phyloP scores from a whole-genome alignment of 1,139 yeast species.

The Zygoascus meyerae region DNA sequence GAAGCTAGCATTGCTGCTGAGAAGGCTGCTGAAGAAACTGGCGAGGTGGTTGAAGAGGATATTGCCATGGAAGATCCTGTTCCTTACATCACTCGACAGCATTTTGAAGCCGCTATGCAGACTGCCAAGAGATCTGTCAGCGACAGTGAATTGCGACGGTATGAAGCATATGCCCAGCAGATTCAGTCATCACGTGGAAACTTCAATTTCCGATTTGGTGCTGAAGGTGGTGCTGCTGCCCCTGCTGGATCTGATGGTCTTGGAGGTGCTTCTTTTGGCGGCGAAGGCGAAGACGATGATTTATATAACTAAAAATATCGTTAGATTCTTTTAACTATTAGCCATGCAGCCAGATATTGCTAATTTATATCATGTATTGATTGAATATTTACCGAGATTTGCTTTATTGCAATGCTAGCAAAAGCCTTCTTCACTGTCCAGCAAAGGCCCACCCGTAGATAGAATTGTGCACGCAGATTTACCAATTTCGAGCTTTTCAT shows the following conservation, averaged over 20 bases:
- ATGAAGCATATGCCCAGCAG: slow-evolving; percentile 97
- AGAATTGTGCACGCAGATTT: no score
- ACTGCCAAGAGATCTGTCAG: slow-evolving; percentile 96
- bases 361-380: no score
- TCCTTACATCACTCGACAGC: slow-evolving; percentile 87
- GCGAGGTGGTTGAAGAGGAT: slow-evolving; percentile 48
- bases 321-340: no score
- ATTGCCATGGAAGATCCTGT: slow-evolving; percentile 82
- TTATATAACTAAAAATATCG: slow-evolving; percentile 57
- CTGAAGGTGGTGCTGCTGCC: slow-evolving; percentile 30
- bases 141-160: slow-evolving; percentile 96
- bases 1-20: slow-evolving; percentile 63
- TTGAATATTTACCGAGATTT: no score
- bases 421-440: no score
- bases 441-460: no score
- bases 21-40: slow-evolving; percentile 39
- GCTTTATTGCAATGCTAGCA: no score
- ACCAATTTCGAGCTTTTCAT: no score
- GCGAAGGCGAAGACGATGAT: slow-evolving; percentile 89
- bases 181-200: slow-evolving; percentile 91
- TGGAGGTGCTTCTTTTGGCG: slow-evolving; percentile 51
- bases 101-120: slow-evolving; percentile 99
- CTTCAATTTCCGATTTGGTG: slow-evolving; percentile 40
- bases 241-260: slow-evolving; percentile 28
- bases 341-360: no score